Base-by-base conservation (phyloP, 208 protist species). In the Naegleria gruberi region DNA sequence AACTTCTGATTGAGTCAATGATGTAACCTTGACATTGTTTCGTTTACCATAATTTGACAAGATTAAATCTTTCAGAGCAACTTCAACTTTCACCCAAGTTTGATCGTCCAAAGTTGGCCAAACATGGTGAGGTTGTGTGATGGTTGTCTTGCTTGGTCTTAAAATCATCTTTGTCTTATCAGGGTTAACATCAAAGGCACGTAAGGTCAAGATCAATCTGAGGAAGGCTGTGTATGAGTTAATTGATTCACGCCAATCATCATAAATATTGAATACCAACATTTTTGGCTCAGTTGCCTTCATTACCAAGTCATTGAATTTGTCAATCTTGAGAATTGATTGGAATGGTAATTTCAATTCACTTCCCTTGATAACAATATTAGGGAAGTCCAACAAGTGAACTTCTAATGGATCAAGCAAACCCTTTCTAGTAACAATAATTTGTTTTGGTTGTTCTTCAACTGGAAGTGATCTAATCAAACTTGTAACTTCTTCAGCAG, bases 1-100 rank as follows among this genome's bases (percentile, higher is more conserved):
- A 93, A 99, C 99, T 93, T 99, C 99, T 74, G 97, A 98, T 94
- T 99, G 98, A 7, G 99, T 99, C 43, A 99, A 97, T 73, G 98
- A 96, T 8, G 97, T 96, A 30, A 99, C 97, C 92, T 98, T 99
- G 26, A 99, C 98, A 94, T 99, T 99, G 95, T 99, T 99, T 92
- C 99, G 99, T 82, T 98, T 98, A 84, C 98, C 98, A 74, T 99
- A 99, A 92, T 99, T 99, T 19, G 98, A 97, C 55, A 99, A 96
- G 93, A 99, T 99, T 90, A 99, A 97, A 94, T 99, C 99, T 95
- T 99, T 99, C 41, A 99, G 95, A 81, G 94, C 92, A 26, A 98
- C 96, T 92, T 99, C 99, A 12, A 99, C 96, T 89, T 97, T 95
- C 91, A 99, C 97, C 99, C 99, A 99, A 93, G 99, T 96, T 92